phyloP scores from a whole-genome alignment of 441 rosid species.

The Metrosideros polymorpha region DNA sequence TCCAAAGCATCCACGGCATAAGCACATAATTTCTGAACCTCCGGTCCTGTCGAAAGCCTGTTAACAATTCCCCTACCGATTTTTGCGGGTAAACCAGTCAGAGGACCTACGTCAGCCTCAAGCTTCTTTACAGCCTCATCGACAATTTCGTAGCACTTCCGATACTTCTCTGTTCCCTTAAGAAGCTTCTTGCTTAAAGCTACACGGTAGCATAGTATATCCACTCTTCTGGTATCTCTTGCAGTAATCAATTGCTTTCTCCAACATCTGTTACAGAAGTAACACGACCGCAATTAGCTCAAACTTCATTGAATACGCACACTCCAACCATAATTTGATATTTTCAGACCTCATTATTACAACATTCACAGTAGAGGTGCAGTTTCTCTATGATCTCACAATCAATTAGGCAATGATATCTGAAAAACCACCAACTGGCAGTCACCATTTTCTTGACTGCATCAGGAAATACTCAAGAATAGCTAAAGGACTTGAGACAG shows the following conservation, averaged over 20 bases:
- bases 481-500: background rate
- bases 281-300: background rate
- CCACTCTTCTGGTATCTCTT: slow-evolving; percentile 77
- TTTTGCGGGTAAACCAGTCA: slow-evolving; percentile 71
- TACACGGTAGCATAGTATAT: slow-evolving; percentile 82
- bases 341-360: background rate
- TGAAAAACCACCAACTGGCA: background rate
- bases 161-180: slow-evolving; percentile 45
- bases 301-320: background rate
- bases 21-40: slow-evolving; percentile 72
- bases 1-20: slow-evolving; percentile 55
- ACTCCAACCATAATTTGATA: background rate
- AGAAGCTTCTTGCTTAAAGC: slow-evolving; percentile 79
- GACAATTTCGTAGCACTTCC: slow-evolving; percentile 43
- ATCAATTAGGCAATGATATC: background rate
- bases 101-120: slow-evolving; percentile 79
- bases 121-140: slow-evolving; percentile 71
- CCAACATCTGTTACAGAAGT: slow-evolving; percentile 58
- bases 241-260: slow-evolving; percentile 80
- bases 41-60: slow-evolving; percentile 74
- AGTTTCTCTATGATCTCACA: background rate
- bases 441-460: background rate
- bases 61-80: slow-evolving; percentile 88
- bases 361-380: background rate
- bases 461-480: background rate